These are phyloP conservation scores for Spathaspora passalidarum DNA, from an alignment of 805 yeast genomes.

Conservation along the genomic window DNA sequence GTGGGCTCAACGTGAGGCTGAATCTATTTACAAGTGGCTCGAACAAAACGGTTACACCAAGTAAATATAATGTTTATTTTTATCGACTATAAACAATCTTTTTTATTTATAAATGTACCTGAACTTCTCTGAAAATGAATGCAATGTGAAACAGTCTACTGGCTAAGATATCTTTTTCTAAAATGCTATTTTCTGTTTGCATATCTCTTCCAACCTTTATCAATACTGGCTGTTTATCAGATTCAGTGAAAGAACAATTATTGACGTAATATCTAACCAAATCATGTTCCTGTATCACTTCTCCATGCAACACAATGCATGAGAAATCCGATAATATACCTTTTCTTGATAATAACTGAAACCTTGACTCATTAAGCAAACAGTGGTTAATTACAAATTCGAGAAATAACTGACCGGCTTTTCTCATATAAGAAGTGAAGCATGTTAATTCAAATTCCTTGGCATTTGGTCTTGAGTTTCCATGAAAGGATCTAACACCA, in stretches of 20 bases:
- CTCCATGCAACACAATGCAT: constrained; percentile 29
- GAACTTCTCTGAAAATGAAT: constrained; percentile 26
- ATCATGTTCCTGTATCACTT: constrained; percentile 49
- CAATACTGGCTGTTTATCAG: constrained; percentile 17
- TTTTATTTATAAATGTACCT: neutral
- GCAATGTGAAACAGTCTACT: constrained; percentile 40
- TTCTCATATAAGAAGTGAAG: constrained; percentile 48
- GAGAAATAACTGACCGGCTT: constrained; percentile 29
- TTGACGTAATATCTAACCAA: constrained; percentile 43
- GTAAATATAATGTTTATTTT: constrained; percentile 5
- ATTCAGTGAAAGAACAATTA: constrained; percentile 35
- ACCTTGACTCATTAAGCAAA: constrained; percentile 11
- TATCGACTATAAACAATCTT: neutral
- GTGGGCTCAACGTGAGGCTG: constrained; percentile 58
- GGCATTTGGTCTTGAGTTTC: neutral
- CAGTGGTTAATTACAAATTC: constrained; percentile 18
- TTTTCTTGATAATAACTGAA: constrained; percentile 4
- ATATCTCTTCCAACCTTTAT: constrained; percentile 16
- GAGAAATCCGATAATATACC: constrained; percentile 1
- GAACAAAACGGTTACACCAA: constrained; percentile 27
- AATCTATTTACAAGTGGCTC: constrained; percentile 49
- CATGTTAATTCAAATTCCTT: constrained; percentile 46
- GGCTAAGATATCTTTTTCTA: constrained; percentile 41
- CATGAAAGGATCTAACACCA: constrained; percentile 17
- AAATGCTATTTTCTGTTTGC: constrained; percentile 10